These are phyloP conservation scores for Botryotinia globosa DNA, from an alignment of 2,329 filamentous ascomycete genomes.

Conservation along the genomic window DNA sequence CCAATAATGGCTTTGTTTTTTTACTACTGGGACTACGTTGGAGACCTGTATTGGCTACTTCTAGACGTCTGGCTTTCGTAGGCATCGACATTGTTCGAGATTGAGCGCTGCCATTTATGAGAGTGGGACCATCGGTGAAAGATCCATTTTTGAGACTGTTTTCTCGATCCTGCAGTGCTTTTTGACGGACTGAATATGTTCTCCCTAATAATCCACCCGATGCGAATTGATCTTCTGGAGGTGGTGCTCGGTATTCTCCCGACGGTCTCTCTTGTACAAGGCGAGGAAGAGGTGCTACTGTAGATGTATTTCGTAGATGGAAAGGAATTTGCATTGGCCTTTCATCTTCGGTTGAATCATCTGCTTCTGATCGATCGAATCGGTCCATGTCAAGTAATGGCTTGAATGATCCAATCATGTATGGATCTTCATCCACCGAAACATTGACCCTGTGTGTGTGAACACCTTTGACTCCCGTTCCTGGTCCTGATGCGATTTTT, in stretches of 20 bases:
- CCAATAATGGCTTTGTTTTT: slow-evolving; percentile 58
- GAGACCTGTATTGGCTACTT: slow-evolving; percentile 19
- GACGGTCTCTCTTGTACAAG: slow-evolving; percentile 26
- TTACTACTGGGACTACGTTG: slow-evolving; percentile 14
- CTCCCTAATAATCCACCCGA: slow-evolving; percentile 48
- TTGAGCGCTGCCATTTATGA: slow-evolving; percentile 47
- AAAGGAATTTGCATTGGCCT: slow-evolving; percentile 35
- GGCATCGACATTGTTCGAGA: slow-evolving; percentile 33
- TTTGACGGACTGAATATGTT: slow-evolving; percentile 48
- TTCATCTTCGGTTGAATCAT: slow-evolving; percentile 34
- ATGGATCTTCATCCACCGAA: slow-evolving; percentile 52
- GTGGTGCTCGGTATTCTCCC: slow-evolving; percentile 30
- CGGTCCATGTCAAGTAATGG: slow-evolving; percentile 63
- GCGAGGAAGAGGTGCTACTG: slow-evolving; percentile 11
- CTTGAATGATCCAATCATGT: slow-evolving; percentile 64
- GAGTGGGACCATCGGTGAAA: slow-evolving; percentile 56
- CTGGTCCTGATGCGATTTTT: slow-evolving; percentile 11
- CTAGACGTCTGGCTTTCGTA: slow-evolving; percentile 17
- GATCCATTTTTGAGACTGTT: slow-evolving; percentile 37
- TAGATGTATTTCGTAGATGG: slow-evolving; percentile 34
- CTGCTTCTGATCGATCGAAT: slow-evolving; percentile 43
- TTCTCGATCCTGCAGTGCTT: slow-evolving; percentile 34
- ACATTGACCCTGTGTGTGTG: slow-evolving; percentile 33
- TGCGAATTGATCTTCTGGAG: slow-evolving; percentile 43
- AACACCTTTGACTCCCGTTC: slow-evolving; percentile 36